phyloP scores from a whole-genome alignment of 2,329 filamentous ascomycete genomes.

The Epichloe scottii region DNA sequence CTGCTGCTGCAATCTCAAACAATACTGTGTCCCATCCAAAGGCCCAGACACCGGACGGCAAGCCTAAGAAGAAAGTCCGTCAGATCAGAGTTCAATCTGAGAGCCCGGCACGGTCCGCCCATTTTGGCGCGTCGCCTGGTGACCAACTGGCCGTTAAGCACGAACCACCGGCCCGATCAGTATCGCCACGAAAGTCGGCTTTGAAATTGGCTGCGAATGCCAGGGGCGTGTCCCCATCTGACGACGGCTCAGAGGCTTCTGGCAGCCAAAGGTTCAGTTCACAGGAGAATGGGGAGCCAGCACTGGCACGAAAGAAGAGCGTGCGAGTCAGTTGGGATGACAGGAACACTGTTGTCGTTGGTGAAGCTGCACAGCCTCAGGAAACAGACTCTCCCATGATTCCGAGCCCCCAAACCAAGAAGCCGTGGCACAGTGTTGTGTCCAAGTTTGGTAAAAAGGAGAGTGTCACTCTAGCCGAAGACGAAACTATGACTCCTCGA shows the following conservation, averaged over 20 bases:
- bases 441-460: constrained; percentile 39
- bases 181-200: constrained; percentile 67
- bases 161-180: constrained; percentile 55
- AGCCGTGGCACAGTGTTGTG: constrained; percentile 40
- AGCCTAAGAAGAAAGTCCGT: constrained; percentile 8
- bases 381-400: constrained; percentile 27
- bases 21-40: background rate
- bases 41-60: background rate
- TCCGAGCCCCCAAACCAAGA: constrained; percentile 24
- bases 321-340: constrained; percentile 72
- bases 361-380: constrained; percentile 28
- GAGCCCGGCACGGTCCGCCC: constrained; percentile 56
- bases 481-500: constrained; percentile 60
- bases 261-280: constrained; percentile 13
- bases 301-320: constrained; percentile 44
- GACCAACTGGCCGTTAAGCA: constrained; percentile 48
- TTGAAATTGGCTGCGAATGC: constrained; percentile 51
- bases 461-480: constrained; percentile 36
- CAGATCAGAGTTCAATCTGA: constrained; percentile 31
- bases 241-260: constrained; percentile 34
- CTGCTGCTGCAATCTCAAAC: constrained; percentile 19
- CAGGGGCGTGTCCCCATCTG: constrained; percentile 37
- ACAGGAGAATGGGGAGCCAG: constrained; percentile 23
- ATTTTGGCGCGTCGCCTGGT: constrained; percentile 44
- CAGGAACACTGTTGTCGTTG: constrained; percentile 41